phyloP scores from a whole-genome alignment of 768 basidiomycete genomes.

The Hortiboletus flavorubellus region DNA sequence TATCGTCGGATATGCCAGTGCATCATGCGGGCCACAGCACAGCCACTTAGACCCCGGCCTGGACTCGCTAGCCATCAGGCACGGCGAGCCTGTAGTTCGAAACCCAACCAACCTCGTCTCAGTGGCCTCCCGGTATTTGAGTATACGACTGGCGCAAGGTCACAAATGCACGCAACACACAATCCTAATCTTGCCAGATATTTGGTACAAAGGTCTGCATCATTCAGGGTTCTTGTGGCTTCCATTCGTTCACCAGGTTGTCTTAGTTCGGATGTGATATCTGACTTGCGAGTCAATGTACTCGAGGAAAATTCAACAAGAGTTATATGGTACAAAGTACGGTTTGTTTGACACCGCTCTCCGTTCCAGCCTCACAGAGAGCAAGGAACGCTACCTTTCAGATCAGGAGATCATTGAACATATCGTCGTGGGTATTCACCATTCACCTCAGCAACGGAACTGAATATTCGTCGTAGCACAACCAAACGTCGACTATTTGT shows the following conservation, averaged over 20 bases:
- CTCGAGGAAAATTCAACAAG: slow-evolving; percentile 52
- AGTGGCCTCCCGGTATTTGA: neutral
- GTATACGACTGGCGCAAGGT: neutral
- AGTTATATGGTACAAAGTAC: slow-evolving; percentile 74
- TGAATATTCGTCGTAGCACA: slow-evolving; percentile 45
- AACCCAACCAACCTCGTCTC: slow-evolving; percentile 9
- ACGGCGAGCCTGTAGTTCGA: slow-evolving; percentile 1
- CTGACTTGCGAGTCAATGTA: slow-evolving; percentile 65
- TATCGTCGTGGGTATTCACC: slow-evolving; percentile 52
- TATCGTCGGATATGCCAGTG: no score
- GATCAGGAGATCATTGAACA: slow-evolving; percentile 77
- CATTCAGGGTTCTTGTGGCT: neutral
- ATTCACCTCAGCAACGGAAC: neutral
- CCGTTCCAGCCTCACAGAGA: slow-evolving; percentile 8
- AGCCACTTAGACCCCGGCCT: slow-evolving; percentile 12
- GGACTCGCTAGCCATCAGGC: neutral
- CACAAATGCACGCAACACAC: slow-evolving; percentile 19
- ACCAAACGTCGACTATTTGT: slow-evolving; percentile 56
- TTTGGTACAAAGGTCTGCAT: slow-evolving; percentile 30
- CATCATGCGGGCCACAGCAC: neutral
- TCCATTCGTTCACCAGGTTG: neutral
- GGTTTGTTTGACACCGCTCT: slow-evolving; percentile 9
- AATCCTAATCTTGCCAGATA: slow-evolving; percentile 32
- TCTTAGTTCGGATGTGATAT: slow-evolving; percentile 67
- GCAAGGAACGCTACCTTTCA: slow-evolving; percentile 68